Base-by-base conservation (phyloP, 345 rosid species). In the Eucalyptus coolabah region DNA sequence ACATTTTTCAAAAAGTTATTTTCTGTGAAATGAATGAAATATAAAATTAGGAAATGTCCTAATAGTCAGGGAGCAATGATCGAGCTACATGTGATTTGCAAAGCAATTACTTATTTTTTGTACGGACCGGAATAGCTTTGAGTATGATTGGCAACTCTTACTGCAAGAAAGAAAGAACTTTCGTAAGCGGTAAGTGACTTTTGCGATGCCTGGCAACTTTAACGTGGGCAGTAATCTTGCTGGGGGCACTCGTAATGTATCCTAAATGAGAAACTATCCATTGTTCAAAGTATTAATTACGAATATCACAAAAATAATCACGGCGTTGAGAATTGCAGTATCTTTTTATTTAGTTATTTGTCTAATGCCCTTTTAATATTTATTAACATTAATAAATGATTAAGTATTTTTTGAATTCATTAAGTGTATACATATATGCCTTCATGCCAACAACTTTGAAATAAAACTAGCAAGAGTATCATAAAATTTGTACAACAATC, bases 401-500 rank as follows among this genome's bases (percentile, higher is more conserved):
- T 69, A 9, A 34, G 44, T 72, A 37, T 6, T 72, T 18, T 37
- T 37, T 77, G 83, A 40, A 77, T 6, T 26, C 83, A 40, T 21
- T 72, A 69, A 34, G 59, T 56, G 30, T 56, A 56, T 56, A 56
- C 13, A n/a, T 9, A 65, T 65, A 16, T 16, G 21, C 18, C 6
- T 5, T 16, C 5, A 16, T 16, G 4, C 1, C 40, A 67, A n/a
- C 9, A 32, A 8, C 23, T n/a, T 67, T 56, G 3, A 24, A 24
- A 56, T 56, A 56, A 24, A 19, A 19, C 8, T 1, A 53, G 0
- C 59, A 19, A 53, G 5, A 53, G 1, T 19, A 8, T 53, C 59
- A 53, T 53, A 53, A 19, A 24, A 53, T 53, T 19, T 0, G 1
- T 8, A 19, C 1, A 53, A 19, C 0, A 0, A 19, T 53, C 2